phyloP scores from a whole-genome alignment of 2,329 filamentous ascomycete genomes.

The Apiospora arundinis region DNA sequence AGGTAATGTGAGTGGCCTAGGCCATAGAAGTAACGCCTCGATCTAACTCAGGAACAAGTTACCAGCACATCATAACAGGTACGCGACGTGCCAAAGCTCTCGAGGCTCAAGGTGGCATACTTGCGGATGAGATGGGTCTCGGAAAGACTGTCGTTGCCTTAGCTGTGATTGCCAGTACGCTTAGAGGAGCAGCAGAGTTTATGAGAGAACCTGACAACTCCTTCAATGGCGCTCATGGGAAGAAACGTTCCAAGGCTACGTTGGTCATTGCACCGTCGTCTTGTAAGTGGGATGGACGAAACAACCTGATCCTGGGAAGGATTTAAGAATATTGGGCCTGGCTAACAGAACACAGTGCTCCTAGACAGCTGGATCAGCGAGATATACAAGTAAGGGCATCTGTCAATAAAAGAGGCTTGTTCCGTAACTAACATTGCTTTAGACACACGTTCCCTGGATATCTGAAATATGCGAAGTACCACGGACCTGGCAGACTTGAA shows the following conservation, averaged over 20 bases:
- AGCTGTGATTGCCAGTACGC: background rate
- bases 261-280: background rate
- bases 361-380: background rate
- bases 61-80: slow-evolving; percentile 1
- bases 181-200: background rate
- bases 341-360: background rate
- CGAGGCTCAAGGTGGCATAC: slow-evolving; percentile 18
- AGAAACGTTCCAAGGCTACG: background rate
- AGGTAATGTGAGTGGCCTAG: background rate
- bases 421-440: background rate
- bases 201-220: background rate
- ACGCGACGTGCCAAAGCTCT: background rate
- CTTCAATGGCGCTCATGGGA: background rate
- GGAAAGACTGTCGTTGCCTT: slow-evolving; percentile 12
- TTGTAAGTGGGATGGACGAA: no score
- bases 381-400: background rate
- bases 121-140: slow-evolving; percentile 21
- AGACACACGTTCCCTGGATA: background rate
- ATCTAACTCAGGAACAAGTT: background rate
- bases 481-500: background rate
- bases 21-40: background rate
- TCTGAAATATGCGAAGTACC: background rate
- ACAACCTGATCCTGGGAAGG: no score
- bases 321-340: background rate
- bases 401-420: background rate